Evolutionary conservation across 805 yeast species (phyloP).

Genomic region (Lipomyces sp.): DNA sequence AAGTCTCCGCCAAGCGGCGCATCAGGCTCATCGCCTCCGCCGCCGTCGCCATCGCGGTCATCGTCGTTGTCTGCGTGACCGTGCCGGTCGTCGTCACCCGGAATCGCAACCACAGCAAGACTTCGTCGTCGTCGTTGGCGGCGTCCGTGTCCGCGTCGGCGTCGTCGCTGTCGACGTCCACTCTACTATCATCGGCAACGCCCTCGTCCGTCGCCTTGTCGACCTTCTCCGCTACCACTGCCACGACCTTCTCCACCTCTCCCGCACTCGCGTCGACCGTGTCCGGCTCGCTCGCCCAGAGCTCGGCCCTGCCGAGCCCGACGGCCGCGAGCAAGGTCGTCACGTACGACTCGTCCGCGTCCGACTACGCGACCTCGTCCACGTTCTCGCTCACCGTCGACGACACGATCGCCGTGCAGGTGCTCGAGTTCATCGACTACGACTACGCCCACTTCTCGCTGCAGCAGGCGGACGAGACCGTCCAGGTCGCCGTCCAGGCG

Average conservation of each 20-base stretch:
- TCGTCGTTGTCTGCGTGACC: too few species aligned
- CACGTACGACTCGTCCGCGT: slow-evolving; percentile 6
- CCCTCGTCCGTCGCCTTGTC: not conserved
- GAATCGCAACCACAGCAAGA: too few species aligned
- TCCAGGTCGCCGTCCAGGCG: slow-evolving; percentile 2
- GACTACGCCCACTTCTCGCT: slow-evolving; percentile 22
- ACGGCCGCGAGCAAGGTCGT: not conserved
- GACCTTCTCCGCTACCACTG: not conserved
- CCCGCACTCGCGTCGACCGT: not conserved
- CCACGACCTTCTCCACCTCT: too few species aligned
- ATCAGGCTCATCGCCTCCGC: too few species aligned
- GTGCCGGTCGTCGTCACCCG: too few species aligned
- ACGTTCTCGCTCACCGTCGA: slow-evolving; percentile 3
- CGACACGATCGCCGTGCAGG: slow-evolving; percentile 4
- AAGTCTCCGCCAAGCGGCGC: too few species aligned
- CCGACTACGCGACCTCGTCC: slow-evolving; percentile 1
- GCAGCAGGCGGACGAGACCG: not conserved
- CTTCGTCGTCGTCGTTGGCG: too few species aligned
- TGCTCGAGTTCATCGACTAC: slow-evolving; percentile 11
- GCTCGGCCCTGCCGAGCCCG: slow-evolving; percentile 1
- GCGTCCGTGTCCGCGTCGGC: too few species aligned
- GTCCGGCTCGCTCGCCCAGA: not conserved
- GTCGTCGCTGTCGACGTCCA: too few species aligned
- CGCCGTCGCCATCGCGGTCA: too few species aligned
- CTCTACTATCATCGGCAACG: not conserved